phyloP scores from a whole-genome alignment of 768 basidiomycete genomes.

The Cystoderma amianthinum region DNA sequence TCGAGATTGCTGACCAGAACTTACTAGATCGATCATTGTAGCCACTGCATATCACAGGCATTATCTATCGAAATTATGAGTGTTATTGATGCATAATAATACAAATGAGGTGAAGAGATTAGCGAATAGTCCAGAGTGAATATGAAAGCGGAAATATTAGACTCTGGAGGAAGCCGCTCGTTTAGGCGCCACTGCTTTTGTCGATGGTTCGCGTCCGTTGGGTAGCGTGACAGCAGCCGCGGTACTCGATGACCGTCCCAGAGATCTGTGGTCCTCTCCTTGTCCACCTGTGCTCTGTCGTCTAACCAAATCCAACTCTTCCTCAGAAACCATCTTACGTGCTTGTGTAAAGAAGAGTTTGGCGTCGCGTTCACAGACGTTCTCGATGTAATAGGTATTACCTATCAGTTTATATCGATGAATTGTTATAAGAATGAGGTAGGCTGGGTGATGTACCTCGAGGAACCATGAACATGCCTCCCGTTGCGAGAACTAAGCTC shows the following conservation, averaged over 20 bases:
- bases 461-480: slow-evolving; percentile 87
- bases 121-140: too few relatives aligned
- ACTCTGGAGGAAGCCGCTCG: not conserved
- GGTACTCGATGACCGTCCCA: not conserved
- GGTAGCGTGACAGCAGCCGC: not conserved
- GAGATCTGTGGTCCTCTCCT: not conserved
- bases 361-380: slow-evolving; percentile 74
- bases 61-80: too few relatives aligned
- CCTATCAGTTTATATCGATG: slow-evolving; percentile 34
- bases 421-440: not conserved
- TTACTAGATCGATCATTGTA: too few relatives aligned
- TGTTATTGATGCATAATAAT: too few relatives aligned
- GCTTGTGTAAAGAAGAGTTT: slow-evolving; percentile 92
- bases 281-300: too few relatives aligned
- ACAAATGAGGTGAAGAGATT: not conserved
- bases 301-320: too few relatives aligned
- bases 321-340: slow-evolving; percentile 28
- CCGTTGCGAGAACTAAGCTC: slow-evolving; percentile 69
- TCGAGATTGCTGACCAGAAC: too few relatives aligned
- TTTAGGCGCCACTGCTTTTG: not conserved
- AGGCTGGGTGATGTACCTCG: slow-evolving; percentile 48
- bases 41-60: too few relatives aligned
- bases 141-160: too few relatives aligned
- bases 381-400: slow-evolving; percentile 87
- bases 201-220: not conserved